These are phyloP conservation scores for Halenospora varia DNA, from an alignment of 495 filamentous ascomycete genomes.

Conservation along the genomic window DNA sequence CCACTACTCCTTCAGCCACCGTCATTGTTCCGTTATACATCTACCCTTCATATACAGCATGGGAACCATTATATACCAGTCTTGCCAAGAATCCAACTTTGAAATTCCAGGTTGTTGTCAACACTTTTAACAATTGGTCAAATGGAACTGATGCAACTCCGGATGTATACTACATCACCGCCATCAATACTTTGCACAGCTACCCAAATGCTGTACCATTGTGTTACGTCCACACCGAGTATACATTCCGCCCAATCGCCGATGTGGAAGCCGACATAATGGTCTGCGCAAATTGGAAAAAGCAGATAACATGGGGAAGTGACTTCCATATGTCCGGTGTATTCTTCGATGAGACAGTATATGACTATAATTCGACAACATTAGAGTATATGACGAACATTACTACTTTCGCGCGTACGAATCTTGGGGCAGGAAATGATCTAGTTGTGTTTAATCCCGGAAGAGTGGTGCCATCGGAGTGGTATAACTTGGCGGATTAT, in stretches of 20 bases:
- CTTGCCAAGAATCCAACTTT: slow-evolving; percentile 37
- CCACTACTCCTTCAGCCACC: background rate
- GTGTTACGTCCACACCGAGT: background rate
- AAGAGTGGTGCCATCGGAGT: background rate
- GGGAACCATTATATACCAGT: slow-evolving; percentile 41
- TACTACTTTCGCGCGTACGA: background rate
- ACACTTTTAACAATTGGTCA: slow-evolving; percentile 42
- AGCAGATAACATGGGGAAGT: background rate
- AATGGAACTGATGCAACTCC: slow-evolving; percentile 36
- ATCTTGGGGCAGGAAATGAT: background rate
- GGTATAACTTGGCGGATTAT: background rate
- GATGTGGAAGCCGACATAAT: slow-evolving; percentile 18
- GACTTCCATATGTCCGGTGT: background rate
- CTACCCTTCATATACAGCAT: slow-evolving; percentile 43
- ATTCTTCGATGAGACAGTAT: background rate
- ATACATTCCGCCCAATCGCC: background rate
- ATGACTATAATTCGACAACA: background rate
- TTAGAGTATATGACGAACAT: background rate
- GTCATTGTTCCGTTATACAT: slow-evolving; percentile 51
- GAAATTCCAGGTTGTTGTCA: slow-evolving; percentile 50
- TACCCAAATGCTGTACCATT: background rate
- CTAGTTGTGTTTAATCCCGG: background rate
- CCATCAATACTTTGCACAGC: background rate
- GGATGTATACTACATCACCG: background rate
- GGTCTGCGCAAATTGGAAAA: slow-evolving; percentile 10